Base-by-base conservation (phyloP, 1,139 yeast genomes). In the Debaryomyces sp. region DNA sequence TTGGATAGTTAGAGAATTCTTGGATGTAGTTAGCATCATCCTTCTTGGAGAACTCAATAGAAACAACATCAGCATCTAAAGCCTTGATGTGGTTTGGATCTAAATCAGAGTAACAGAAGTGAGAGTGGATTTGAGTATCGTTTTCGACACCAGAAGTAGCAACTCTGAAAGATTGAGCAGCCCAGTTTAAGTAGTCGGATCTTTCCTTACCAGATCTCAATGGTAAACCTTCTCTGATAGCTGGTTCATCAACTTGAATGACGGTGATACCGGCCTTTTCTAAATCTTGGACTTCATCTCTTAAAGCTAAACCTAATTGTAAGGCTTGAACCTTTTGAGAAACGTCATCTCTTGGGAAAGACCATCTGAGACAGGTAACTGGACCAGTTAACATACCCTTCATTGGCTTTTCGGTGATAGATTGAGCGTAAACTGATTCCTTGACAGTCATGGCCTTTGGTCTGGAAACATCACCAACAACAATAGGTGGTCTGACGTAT, bases 311-410 rank as follows among this genome's bases (percentile, higher is more conserved):
- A 71, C 96, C 96, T 73, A 94, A 88, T 84, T 94, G 99, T 74
- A 89, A 84, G 65, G 98, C 92, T 83, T 94, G 99, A 61, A 85
- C 82, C 82, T 89, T 85, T 80, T 89, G 95, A 59, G 96, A 82
- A 63, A 94, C 88, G 68, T 94, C 99, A 72, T 92, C 95, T 87
- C 99, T 90, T 81, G 99, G 99, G 98, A 94, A 94, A 66, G 99
- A 94, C 99, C 99, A 94, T 87, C 99, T 90, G 75, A 94, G 87
- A 78, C 96, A 90, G 68, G 99, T 94, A 66, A 94, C 96, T 73
- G 99, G 99, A 80, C 99, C 99, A 72, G 99, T 92, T 75, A 94
- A 88, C 99, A 94, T 94, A 89, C 99, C 99, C 86, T 94, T 94
- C 85, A 94, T 88, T 72, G 97, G 97, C 81, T 88, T 88, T 67